phyloP scores from a whole-genome alignment of 768 basidiomycete species.

The Arthromyces matolae region DNA sequence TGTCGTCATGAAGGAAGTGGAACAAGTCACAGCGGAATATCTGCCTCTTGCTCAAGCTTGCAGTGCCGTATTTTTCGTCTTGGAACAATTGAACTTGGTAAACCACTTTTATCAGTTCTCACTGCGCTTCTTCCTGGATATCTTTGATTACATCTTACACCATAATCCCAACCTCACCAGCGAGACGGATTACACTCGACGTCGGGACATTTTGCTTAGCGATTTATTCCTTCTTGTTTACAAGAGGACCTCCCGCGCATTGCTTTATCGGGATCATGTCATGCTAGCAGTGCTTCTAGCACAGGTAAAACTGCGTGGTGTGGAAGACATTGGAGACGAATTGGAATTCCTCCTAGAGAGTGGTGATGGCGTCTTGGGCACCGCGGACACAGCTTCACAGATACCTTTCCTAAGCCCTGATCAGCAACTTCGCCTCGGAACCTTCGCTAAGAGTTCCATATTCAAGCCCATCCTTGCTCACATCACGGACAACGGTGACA shows the following conservation, averaged over 20 bases:
- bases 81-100: slow-evolving; percentile 90
- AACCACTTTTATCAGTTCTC: slow-evolving; percentile 99
- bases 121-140: slow-evolving; percentile 94
- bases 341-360: slow-evolving; percentile 91
- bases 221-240: slow-evolving; percentile 90
- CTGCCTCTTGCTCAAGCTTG: slow-evolving; percentile 92
- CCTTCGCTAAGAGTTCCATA: slow-evolving; percentile 64
- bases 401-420: slow-evolving; percentile 58
- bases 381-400: slow-evolving; percentile 30
- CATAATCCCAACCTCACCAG: slow-evolving; percentile 87
- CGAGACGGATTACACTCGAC: slow-evolving; percentile 65
- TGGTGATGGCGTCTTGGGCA: slow-evolving; percentile 56
- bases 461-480: slow-evolving; percentile 76
- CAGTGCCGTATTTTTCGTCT: slow-evolving; percentile 94
- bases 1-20: slow-evolving; percentile 92
- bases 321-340: slow-evolving; percentile 80
- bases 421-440: slow-evolving; percentile 64
- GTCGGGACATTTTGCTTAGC: slow-evolving; percentile 77
- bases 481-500: slow-evolving; percentile 54
- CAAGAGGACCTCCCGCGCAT: slow-evolving; percentile 82
- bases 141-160: slow-evolving; percentile 92
- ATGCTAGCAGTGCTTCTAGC: slow-evolving; percentile 89
- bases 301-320: slow-evolving; percentile 79
- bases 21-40: slow-evolving; percentile 93
- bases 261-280: slow-evolving; percentile 86